Evolutionary conservation across 306 rosid species (phyloP), one percentile per base, ranked within the genome.

Genomic region (Vigna angularis): DNA sequence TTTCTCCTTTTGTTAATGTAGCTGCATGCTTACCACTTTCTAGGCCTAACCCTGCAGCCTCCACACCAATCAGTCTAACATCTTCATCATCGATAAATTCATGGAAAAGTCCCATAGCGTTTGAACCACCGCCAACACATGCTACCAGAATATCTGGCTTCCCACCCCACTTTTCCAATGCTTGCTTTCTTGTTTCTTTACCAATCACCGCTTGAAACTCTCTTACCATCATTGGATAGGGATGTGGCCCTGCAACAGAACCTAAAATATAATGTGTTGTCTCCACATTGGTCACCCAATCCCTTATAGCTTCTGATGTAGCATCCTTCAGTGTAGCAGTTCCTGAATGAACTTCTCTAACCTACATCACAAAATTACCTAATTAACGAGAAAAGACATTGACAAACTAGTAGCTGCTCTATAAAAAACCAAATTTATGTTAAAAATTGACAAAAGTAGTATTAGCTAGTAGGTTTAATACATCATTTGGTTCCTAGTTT

Each of bases 251-350:
- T 0, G 93, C 91, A 87, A 92, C 98, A 26, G 98, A 95, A 61
- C 98, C 98, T 83, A 95, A 87, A 78, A 95, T 92, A 70, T 95
- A 95, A 83, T 95, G 97, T 68, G 98, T 92, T 5, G 98, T 92
- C 85, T 95, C 98, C 56, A 95, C 98, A 52, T 95, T 92, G 10
- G 98, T 91, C 84, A 95, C 98, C 98, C 98, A 95, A 64, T 95
- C 96, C 84, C 98, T 87, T 72, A 95, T 92, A 70, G 98, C 97
- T 85, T 95, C 98, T 9, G 98, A 95, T 42, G 98, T 92, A 58
- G 98, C 98, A 62, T 92, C 97, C 87, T 92, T 95, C 83, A 95
- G 81, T 2, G 97, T 95, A 8, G 98, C 97, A 73, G 97, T 95
- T 76, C 97, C 98, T 59, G 98, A 85, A 86, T 92, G 91, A 11